A percentile compares a stretch with the other conserved stretches of the same genome.
Conservation (phyloP, 2,329 filamentous ascomycete species). For the Knoxdaviesia capensis region DNA sequence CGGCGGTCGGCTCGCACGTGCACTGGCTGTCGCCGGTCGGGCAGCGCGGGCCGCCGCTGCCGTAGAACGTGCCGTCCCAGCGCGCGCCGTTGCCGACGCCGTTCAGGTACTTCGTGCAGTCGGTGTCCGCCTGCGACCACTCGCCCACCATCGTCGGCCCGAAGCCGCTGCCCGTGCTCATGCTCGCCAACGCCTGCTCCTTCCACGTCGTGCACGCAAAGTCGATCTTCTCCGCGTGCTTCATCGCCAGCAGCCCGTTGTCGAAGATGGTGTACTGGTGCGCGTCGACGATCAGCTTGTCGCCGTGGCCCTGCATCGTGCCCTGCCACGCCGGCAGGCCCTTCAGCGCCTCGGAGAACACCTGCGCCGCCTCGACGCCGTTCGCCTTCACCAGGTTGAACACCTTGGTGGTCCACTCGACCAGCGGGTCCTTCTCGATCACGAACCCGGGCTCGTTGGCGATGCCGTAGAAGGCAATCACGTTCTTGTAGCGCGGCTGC, state of each 20-base stretch:
- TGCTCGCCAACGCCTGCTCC: conserved; percentile 35
- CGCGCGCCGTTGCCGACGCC: conserved; percentile 49
- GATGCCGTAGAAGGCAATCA: conserved; percentile 46
- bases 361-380: conserved; percentile 36
- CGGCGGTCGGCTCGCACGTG: conserved; percentile 41
- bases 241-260: conserved; percentile 40
- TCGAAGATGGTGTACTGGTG: conserved; percentile 72
- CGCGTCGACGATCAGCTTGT: conserved; percentile 49
- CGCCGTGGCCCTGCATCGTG: conserved; percentile 33
- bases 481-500: conserved; percentile 19
- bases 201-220: conserved; percentile 52
- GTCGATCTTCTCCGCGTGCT: conserved; percentile 44
- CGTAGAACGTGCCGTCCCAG: conserved; percentile 50
- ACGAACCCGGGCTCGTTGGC: conserved; percentile 47
- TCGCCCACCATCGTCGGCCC: conserved; percentile 59
- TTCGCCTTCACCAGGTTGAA: conserved; percentile 35
- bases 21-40: conserved; percentile 31
- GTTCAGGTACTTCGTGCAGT: conserved; percentile 39
- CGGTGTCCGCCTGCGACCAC: conserved; percentile 59
- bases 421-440: conserved; percentile 29
- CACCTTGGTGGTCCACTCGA: conserved; percentile 37
- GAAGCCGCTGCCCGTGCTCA: conserved; percentile 26
- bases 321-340: conserved; percentile 54
- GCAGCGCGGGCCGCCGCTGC: conserved; percentile 37
- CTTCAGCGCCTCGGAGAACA: conserved; percentile 57